phyloP scores from a whole-genome alignment of 2,329 filamentous ascomycete genomes.

The Arthrobotrys entomopaga region DNA sequence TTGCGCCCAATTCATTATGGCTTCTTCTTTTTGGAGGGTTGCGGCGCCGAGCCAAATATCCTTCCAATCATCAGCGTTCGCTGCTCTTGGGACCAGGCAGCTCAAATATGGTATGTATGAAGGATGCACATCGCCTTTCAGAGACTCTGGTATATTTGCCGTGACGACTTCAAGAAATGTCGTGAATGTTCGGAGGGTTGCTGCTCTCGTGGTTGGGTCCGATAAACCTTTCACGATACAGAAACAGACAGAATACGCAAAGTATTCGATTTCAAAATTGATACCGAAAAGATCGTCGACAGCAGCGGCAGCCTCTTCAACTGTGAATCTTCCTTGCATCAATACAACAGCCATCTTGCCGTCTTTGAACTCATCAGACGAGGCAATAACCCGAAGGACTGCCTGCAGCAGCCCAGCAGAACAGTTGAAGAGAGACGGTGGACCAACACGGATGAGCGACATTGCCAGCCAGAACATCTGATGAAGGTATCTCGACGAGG shows the following conservation, averaged over 20 bases:
- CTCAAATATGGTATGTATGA: slow-evolving; percentile 67
- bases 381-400: slow-evolving; percentile 72
- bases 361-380: slow-evolving; percentile 70
- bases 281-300: slow-evolving; percentile 75
- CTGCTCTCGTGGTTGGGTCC: slow-evolving; percentile 70
- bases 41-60: slow-evolving; percentile 72
- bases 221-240: slow-evolving; percentile 73
- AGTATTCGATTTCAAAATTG: slow-evolving; percentile 72
- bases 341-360: slow-evolving; percentile 71
- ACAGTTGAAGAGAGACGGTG: slow-evolving; percentile 72
- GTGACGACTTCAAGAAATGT: slow-evolving; percentile 70
- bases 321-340: slow-evolving; percentile 70
- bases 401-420: slow-evolving; percentile 73
- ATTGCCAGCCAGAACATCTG: slow-evolving; percentile 78
- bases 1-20: slow-evolving; percentile 61
- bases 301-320: slow-evolving; percentile 72
- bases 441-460: slow-evolving; percentile 73
- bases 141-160: slow-evolving; percentile 58
- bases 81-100: slow-evolving; percentile 69
- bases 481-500: slow-evolving; percentile 73
- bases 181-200: slow-evolving; percentile 71
- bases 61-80: slow-evolving; percentile 70
- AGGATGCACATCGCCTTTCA: slow-evolving; percentile 57
- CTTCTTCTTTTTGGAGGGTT: slow-evolving; percentile 60
- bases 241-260: slow-evolving; percentile 74